Conservation (phyloP, 1,284 basidiomycete genomes). For the Ganoderma multipileum region DNA sequence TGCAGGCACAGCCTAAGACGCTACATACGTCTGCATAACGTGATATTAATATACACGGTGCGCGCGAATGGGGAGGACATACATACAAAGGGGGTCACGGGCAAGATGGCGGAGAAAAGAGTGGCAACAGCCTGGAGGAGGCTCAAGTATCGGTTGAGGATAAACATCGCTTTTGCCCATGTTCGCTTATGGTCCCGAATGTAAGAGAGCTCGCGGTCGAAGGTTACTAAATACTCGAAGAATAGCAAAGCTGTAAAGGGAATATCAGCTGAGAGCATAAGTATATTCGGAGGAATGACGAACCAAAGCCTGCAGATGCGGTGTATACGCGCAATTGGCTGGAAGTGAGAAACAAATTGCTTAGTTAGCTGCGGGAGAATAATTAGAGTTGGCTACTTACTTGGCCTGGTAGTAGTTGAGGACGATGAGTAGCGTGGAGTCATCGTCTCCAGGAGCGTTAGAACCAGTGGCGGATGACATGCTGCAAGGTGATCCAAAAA, state of each 20-base stretch:
- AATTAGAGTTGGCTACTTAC: background rate
- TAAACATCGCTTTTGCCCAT: slow-evolving; percentile 12
- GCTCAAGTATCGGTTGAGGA: slow-evolving; percentile 19
- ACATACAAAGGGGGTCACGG: slow-evolving; percentile 4
- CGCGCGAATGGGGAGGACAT: background rate
- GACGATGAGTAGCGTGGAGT: background rate
- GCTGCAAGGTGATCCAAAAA: slow-evolving; percentile 5
- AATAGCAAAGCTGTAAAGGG: background rate
- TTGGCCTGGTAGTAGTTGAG: background rate
- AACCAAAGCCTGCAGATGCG: background rate
- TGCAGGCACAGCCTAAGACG: background rate
- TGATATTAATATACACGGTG: background rate
- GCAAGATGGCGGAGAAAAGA: background rate
- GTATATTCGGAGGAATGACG: background rate
- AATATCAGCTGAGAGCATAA: background rate
- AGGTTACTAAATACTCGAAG: slow-evolving; percentile 15
- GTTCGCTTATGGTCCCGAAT: slow-evolving; percentile 9
- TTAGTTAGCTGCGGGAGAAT: background rate
- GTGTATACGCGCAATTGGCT: background rate
- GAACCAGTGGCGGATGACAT: slow-evolving; percentile 14
- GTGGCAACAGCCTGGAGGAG: slow-evolving; percentile 2
- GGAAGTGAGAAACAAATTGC: background rate
- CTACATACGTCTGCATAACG: slow-evolving; percentile 7
- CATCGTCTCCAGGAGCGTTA: slow-evolving; percentile 5
- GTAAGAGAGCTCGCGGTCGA: slow-evolving; percentile 14